These are phyloP conservation scores for Ogataea sp. DNA, from an alignment of 805 yeast genomes.

Conservation along the genomic window DNA sequence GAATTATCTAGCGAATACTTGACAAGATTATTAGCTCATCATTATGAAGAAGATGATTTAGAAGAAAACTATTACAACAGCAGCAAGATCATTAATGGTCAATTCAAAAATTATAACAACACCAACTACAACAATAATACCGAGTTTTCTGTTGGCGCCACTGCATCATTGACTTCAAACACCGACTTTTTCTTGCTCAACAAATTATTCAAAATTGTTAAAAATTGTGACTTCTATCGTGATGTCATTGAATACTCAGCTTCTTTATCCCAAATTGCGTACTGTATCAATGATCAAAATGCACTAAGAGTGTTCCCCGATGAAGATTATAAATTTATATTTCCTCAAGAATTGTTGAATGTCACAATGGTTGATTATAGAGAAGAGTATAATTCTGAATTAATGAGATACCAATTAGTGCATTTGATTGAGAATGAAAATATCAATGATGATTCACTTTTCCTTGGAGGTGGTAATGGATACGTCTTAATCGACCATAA, in stretches of 20 bases:
- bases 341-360: conserved; percentile 4
- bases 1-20: no score
- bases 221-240: neutral
- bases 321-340: conserved; percentile 5
- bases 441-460: conserved; percentile 1
- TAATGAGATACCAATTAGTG: neutral
- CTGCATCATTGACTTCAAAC: neutral
- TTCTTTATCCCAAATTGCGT: conserved; percentile 9
- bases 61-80: no score
- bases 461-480: conserved; percentile 16
- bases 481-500: conserved; percentile 11
- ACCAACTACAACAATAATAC: no score
- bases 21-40: no score
- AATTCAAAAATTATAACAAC: no score
- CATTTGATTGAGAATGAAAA: neutral
- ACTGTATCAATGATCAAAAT: conserved; percentile 11
- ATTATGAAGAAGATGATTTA: no score
- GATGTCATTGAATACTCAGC: neutral
- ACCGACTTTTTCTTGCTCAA: no score
- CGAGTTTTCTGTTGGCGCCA: no score
- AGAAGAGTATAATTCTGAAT: neutral
- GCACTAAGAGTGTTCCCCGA: conserved; percentile 3
- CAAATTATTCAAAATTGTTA: neutral
- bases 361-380: neutral
- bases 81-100: no score